Base-by-base conservation (phyloP, 768 basidiomycete genomes). In the Rhodotorula taiwanensis region DNA sequence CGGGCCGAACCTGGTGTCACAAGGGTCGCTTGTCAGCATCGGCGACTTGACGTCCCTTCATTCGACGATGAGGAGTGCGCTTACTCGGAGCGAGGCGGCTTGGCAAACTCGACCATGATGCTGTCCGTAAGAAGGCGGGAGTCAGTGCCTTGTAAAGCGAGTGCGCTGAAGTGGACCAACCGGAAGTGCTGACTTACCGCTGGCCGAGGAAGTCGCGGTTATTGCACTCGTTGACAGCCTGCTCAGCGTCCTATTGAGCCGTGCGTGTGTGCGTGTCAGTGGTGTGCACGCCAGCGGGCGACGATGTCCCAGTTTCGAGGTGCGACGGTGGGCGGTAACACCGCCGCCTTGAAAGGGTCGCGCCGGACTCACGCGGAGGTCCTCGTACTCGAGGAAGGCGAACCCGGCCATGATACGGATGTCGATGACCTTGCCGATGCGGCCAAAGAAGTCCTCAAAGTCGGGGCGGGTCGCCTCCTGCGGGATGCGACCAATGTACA, bases 351-450 rank as follows among this genome's bases (percentile, higher is more conserved):
- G n/a, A n/a, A n/a, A n/a, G n/a, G n/a, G n/a, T 21, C 13, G 28
- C 44, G 41, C 21, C 16, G 34, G 15, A 56, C 55, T 42, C 28
- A 83, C 91, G 78, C 87, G 85, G 25, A 86, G 76, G 72, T 80
- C 87, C 75, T 94, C 94, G 73, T 95, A 98, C 76, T 98, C 94
- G 70, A 97, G 84, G 75, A 99, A 99, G 59, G 92, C 95, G 72
- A 95, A 99, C 16, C 89, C 89, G 34, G 51, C 61, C 60, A 73
- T 66, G 53, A 73, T 45, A 39, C 71, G 64, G 42, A 70, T 52
- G 27, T 73, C 72, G 47, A 66, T 64, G 55, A 71, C 57, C 52
- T 56, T 60, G 36, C 67, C 65, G 31, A 55, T 31, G 41, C 45
- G 25, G 27, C 58, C 59, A 25, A 70, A 73, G 59, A 53, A 41